Base-by-base conservation (phyloP, 345 rosid species). In the Ceriops zippeliana region DNA sequence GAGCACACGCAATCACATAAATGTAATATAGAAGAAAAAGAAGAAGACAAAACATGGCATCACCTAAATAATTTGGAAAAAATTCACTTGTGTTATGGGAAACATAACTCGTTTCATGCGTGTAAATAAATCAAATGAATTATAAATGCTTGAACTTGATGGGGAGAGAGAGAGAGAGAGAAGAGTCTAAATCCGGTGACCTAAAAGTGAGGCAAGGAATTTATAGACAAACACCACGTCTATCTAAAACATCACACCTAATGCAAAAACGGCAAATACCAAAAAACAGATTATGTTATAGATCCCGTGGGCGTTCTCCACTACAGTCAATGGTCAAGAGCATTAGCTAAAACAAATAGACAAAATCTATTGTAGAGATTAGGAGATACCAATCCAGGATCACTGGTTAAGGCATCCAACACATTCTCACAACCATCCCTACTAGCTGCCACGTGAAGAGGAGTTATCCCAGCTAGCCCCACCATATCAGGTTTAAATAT, bases 361-460 rank as follows among this genome's bases (percentile, higher is more conserved):
- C 9, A 54, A 56, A 22, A 4, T 21, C 16, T 24, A 2, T 22
- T 56, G 26, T 22, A 63, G 46, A 53, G 26, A 62, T 16, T 52
- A 70, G 21, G 5, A 78, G 28, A 83, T 75, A 95, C 99, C 97
- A 72, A 84, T 80, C 84, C 83, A 47, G 96, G 98, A 75, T 95
- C 99, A 74, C 88, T 82, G 21, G 90, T 90, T 61, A 95, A 78
- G 63, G 98, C 92, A 69, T 92, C 96, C 78, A 95, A 73, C 47
- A 90, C 85, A 62, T 85, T 91, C 83, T 95, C 97, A 27, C 96
- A 89, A 65, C 86, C 92, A 77, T 90, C 96, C 82, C 85, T 89
- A 69, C 96, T 90, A 2, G 98, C 99, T 69, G 97, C 99, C 63
- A 91, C 83, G 72, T 95, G 99, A 76, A 91, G 96, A 75, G 99